Percentiles rank a stretch among this genome's conserved stretches.
Conservation (phyloP, 164 flowering plant species). For the Chloranthus sessilifolius region DNA sequence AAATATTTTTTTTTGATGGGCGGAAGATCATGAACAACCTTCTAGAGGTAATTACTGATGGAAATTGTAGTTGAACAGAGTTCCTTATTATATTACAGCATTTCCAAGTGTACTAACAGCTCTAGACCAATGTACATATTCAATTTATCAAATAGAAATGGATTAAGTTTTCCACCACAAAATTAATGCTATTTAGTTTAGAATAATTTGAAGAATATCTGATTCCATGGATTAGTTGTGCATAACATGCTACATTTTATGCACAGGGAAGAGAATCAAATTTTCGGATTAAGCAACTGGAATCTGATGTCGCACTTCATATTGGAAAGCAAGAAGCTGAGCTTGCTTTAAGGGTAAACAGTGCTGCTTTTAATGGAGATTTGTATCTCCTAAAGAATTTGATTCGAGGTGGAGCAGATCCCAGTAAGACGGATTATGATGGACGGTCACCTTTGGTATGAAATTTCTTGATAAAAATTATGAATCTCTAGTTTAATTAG, state of each 20-base stretch:
- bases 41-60: constrained; percentile 49
- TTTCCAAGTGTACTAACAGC: too few species aligned
- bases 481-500: background rate
- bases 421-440: constrained; percentile 80
- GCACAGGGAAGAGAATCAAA: constrained; percentile 66
- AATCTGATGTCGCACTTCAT: constrained; percentile 70
- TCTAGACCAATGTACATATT: too few species aligned
- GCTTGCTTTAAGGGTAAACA: constrained; percentile 71
- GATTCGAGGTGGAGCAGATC: constrained; percentile 86
- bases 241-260: background rate
- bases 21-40: constrained; percentile 63
- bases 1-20: constrained; percentile 71
- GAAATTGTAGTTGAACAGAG: background rate
- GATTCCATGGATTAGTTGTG: too few species aligned
- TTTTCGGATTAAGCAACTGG: constrained; percentile 61
- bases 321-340: constrained; percentile 85
- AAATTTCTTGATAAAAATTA: background rate
- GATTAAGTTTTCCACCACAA: too few species aligned
- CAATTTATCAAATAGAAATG: too few species aligned
- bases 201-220: too few species aligned
- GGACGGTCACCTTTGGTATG: constrained; percentile 96
- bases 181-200: too few species aligned
- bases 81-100: too few species aligned
- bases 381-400: constrained; percentile 63
- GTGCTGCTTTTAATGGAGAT: constrained; percentile 84